Evolutionary conservation across 768 basidiomycete species (phyloP).

Genomic region (Suillus fuscotomentosus): DNA sequence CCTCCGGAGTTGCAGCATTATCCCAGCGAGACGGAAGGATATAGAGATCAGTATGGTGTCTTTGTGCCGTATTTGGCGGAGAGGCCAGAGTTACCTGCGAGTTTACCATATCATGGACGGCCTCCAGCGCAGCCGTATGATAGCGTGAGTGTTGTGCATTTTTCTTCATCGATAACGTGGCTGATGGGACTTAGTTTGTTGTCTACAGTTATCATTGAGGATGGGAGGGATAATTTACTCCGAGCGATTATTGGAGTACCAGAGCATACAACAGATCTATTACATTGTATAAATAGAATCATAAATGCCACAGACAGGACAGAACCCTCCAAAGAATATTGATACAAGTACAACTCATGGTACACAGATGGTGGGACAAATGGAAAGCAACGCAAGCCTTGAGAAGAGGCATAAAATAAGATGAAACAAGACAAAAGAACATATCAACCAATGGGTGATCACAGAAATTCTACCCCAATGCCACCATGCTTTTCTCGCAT

Average conservation of each 20-base stretch:
- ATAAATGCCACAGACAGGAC: slow-evolving; percentile 20
- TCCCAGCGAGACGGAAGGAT: slow-evolving; percentile 54
- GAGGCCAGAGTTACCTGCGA: slow-evolving; percentile 60
- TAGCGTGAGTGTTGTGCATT: slow-evolving; percentile 32
- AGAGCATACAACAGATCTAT: not conserved
- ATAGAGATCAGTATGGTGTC: slow-evolving; percentile 50
- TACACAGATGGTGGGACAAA: not conserved
- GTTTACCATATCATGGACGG: slow-evolving; percentile 56
- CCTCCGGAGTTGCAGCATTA: slow-evolving; percentile 62
- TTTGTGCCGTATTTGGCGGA: slow-evolving; percentile 39
- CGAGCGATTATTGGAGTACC: not conserved
- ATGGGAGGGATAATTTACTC: not conserved
- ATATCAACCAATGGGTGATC: slow-evolving; percentile 2
- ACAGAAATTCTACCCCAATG: slow-evolving; percentile 40
- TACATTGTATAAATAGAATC: slow-evolving; percentile 20
- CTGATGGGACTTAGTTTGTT: slow-evolving; percentile 33
- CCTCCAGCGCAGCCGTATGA: slow-evolving; percentile 57
- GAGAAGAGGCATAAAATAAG: slow-evolving; percentile 2
- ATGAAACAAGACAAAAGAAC: not conserved
- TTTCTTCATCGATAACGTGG: not conserved
- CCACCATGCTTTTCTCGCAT: slow-evolving; percentile 70
- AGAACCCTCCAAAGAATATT: slow-evolving; percentile 1
- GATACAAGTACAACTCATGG: slow-evolving; percentile 12
- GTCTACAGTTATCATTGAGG: slow-evolving; percentile 34
- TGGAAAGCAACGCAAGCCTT: not conserved